Percentiles rank a stretch among this genome's conserved stretches.
Conservation (phyloP, 2,329 filamentous ascomycete genomes). For the Trichoderma polysporum region DNA sequence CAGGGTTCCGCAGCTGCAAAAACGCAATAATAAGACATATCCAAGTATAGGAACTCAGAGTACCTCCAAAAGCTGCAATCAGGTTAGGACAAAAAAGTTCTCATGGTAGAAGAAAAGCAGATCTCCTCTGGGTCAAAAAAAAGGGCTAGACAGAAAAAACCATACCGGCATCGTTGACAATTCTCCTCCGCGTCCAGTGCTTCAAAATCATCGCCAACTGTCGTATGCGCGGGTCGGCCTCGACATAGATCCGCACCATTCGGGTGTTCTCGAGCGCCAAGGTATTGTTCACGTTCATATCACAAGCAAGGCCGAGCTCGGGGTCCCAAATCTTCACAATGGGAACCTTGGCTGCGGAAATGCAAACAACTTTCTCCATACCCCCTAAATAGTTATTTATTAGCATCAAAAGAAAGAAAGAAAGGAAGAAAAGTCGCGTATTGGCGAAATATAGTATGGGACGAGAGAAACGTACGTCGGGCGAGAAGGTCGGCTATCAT, state of each 20-base stretch:
- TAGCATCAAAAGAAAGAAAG: conserved; percentile 29
- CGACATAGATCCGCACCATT: conserved; percentile 96
- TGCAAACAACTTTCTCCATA: conserved; percentile 95
- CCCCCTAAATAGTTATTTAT: conserved; percentile 67
- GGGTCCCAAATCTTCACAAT: conserved; percentile 99
- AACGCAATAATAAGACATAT: conserved; percentile 98
- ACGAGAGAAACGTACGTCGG: conserved; percentile 62
- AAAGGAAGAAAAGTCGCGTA: too few species aligned
- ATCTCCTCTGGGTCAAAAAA: neutral
- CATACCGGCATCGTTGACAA: conserved; percentile 95
- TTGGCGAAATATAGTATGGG: neutral
- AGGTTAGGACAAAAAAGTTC: conserved; percentile 25
- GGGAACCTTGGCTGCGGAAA: conserved; percentile 91
- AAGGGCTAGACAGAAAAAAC: neutral
- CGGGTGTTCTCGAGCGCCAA: conserved; percentile 92
- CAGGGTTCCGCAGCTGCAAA: conserved; percentile 80
- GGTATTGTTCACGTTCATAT: conserved; percentile 99
- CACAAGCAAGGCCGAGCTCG: conserved; percentile 81
- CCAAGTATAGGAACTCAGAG: conserved; percentile 97
- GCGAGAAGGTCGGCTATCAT: conserved; percentile 83
- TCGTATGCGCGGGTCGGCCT: conserved; percentile 85
- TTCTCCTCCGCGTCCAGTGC: conserved; percentile 89
- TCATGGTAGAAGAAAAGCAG: neutral
- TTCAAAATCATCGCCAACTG: conserved; percentile 96
- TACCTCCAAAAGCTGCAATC: conserved; percentile 76